Evolutionary conservation across 805 yeast genomes (phyloP), one percentile per base, ranked within the genome.

Genomic region (Priceomyces medius): DNA sequence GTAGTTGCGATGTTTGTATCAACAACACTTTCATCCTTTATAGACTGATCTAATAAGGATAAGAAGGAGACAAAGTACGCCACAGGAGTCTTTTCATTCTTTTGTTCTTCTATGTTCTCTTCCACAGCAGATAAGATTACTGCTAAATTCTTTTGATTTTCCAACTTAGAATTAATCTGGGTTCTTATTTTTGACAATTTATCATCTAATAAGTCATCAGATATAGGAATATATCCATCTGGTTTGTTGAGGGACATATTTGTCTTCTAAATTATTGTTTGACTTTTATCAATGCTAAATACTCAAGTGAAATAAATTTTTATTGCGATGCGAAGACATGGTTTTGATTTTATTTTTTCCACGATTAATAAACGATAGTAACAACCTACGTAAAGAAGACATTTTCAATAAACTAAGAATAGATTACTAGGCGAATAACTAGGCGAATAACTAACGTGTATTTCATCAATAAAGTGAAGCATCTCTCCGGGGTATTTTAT

Each of bases 41-140:
- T 66, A 19, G 89, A 74, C 60, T 88, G 95, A 45, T 88, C 95
- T 44, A 93, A 68, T 20, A 93, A 66, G 1, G 96, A 77, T 46
- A 91, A 65, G 48, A 91, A 83, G 0, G 97, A 86, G 13, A 90
- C 81, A 54, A 89, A 82, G 62, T 93, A 93, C 0, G 96, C 83
- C 20, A 87, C 83, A 20, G 96, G 82, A 12, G 85, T 72, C 44
- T 69, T 73, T 35, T 74, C 73, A 38, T 78, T 78, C 33, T 74
- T 71, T 51, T 83, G 86, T 48, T 81, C 88, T 33, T 75, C 72
- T 33, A 93, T 75, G 51, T 87, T 87, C 52, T 88, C 96, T 59
- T 93, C 99, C 37, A 93, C 90, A 3, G 97, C 96, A 17, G 84
- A 76, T 37, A 93, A 73, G 42, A 91, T 82, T 20, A 88, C 66